Evolutionary conservation across 352 stramenopile species (phyloP).

Genomic region (Peronosclerospora sorghi): DNA sequence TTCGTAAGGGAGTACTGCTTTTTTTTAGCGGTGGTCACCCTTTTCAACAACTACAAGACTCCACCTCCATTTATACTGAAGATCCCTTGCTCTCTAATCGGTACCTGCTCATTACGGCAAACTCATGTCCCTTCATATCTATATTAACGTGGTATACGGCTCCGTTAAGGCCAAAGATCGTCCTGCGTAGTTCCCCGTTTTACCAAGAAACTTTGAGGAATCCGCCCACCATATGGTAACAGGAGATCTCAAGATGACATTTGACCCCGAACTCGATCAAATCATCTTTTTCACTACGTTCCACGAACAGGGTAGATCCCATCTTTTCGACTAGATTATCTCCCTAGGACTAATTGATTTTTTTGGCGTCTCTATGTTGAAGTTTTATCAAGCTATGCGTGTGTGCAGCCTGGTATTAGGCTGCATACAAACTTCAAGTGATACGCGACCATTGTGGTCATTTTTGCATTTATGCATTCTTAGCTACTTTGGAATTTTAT

Average conservation of each 20-base stretch:
- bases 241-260: background rate
- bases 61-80: background rate
- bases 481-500: too few relatives aligned
- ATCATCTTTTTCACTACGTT: background rate
- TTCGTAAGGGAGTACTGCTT: background rate
- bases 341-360: background rate
- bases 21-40: background rate
- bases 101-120: background rate
- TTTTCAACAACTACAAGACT: background rate
- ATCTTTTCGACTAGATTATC: background rate
- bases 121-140: background rate
- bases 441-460: too few relatives aligned
- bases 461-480: too few relatives aligned
- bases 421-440: too few relatives aligned
- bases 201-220: background rate
- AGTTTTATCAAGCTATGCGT: too few relatives aligned
- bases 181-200: background rate
- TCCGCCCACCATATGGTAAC: background rate
- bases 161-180: background rate
- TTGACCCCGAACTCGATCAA: background rate
- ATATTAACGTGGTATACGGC: background rate
- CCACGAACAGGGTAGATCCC: background rate
- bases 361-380: background rate
- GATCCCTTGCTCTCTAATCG: background rate
- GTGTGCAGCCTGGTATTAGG: too few relatives aligned